Evolutionary conservation across 2,329 filamentous ascomycete genomes (phyloP).

Genomic region (Macrophomina pseudophaseolina): DNA sequence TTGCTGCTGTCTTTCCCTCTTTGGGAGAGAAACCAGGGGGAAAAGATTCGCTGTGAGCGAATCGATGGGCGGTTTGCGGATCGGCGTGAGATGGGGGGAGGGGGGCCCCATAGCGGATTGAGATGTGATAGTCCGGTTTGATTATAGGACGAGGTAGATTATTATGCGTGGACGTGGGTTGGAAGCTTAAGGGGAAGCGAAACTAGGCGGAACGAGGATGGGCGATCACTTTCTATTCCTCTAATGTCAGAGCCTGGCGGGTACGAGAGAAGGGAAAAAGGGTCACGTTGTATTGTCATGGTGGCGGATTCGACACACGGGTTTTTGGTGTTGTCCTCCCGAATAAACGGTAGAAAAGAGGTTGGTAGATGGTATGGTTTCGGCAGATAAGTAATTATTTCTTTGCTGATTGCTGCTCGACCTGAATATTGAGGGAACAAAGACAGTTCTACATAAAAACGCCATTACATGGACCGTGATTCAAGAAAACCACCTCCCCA

Average conservation of each 20-base stretch:
- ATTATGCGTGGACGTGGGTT: not conserved
- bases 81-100: not conserved
- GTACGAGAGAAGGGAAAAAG: not conserved
- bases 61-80: not conserved
- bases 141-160: constrained; percentile 1
- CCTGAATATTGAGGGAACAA: constrained; percentile 8
- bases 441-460: constrained; percentile 17
- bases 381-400: constrained; percentile 19
- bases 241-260: no score
- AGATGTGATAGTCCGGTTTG: not conserved
- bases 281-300: not conserved
- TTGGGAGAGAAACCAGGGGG: not conserved
- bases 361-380: not conserved
- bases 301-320: not conserved
- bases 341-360: not conserved
- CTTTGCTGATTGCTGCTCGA: constrained; percentile 12
- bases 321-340: no score
- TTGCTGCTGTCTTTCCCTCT: not conserved
- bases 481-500: not conserved
- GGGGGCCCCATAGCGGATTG: not conserved
- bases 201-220: not conserved
- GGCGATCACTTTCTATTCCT: not conserved
- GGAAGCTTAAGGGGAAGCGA: not conserved
- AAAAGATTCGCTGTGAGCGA: not conserved
- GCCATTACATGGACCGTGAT: constrained; percentile 18